phyloP scores from a whole-genome alignment of 2,329 filamentous ascomycete species.

The Ascomycota sp. region DNA sequence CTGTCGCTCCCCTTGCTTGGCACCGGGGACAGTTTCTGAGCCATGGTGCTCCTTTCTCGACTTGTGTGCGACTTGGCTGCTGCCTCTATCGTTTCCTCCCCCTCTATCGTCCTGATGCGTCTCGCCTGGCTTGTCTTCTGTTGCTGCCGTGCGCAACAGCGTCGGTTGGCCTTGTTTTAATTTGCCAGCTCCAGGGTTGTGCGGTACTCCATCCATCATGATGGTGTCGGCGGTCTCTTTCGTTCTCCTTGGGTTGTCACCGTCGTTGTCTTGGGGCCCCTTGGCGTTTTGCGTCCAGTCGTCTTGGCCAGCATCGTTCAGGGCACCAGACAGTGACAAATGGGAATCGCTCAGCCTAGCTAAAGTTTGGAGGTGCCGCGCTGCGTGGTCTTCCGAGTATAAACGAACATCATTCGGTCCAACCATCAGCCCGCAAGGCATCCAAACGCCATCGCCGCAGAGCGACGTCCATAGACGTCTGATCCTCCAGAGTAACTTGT shows the following conservation, averaged over 20 bases:
- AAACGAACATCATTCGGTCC: slow-evolving; percentile 31
- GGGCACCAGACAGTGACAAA: slow-evolving; percentile 1
- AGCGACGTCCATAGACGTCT: slow-evolving; percentile 52
- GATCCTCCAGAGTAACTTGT: slow-evolving; percentile 46
- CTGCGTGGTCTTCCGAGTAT: slow-evolving; percentile 25
- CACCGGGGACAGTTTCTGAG: too few species aligned
- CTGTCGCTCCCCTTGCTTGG: too few species aligned
- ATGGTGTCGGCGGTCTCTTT: slow-evolving; percentile 3
- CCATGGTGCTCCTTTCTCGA: neutral
- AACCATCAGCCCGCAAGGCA: slow-evolving; percentile 35
- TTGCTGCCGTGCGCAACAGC: slow-evolving; percentile 1
- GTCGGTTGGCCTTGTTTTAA: slow-evolving; percentile 2
- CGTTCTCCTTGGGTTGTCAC: neutral
- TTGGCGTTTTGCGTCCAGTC: slow-evolving; percentile 2
- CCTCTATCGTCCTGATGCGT: neutral
- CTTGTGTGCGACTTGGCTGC: neutral
- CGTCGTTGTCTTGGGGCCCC: slow-evolving; percentile 2
- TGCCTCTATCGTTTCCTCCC: neutral
- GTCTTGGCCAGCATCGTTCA: slow-evolving; percentile 7
- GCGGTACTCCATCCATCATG: slow-evolving; percentile 10
- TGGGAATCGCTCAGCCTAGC: slow-evolving; percentile 5
- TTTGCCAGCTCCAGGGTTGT: slow-evolving; percentile 5
- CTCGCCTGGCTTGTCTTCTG: neutral
- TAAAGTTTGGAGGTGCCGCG: slow-evolving; percentile 13
- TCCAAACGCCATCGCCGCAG: slow-evolving; percentile 51